These are phyloP conservation scores for Vaccinium macrocarpon DNA, from an alignment of 148 eudicot genomes.

Conservation along the genomic window DNA sequence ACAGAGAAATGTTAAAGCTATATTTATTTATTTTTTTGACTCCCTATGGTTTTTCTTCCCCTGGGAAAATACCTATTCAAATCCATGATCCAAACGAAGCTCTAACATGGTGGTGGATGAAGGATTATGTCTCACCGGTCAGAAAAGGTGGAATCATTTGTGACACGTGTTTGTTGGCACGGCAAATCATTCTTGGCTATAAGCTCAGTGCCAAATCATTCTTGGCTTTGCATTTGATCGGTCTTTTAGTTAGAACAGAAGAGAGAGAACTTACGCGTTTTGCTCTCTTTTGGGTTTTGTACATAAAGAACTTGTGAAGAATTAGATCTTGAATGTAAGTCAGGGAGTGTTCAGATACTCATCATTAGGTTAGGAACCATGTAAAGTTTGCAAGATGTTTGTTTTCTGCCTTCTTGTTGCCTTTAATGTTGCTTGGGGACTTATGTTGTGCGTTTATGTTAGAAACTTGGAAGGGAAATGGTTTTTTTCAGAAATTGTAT, in stretches of 20 bases:
- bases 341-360: not conserved
- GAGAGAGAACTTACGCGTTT: not conserved
- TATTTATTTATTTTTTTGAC: not conserved
- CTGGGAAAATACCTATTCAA: not conserved
- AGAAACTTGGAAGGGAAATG: not conserved
- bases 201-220: slow-evolving; percentile 37
- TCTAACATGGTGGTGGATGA: not conserved
- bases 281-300: slow-evolving; percentile 11
- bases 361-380: slow-evolving; percentile 1
- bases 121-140: not conserved
- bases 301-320: slow-evolving; percentile 5
- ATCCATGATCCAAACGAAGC: not conserved
- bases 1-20: not conserved
- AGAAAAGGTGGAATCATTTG: slow-evolving; percentile 11
- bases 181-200: slow-evolving; percentile 84
- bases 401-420: not conserved
- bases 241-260: not conserved
- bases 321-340: not conserved
- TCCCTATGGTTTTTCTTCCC: not conserved
- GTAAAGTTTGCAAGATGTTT: slow-evolving; percentile 4
- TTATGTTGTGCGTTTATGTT: not conserved
- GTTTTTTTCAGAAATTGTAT: not conserved
- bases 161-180: slow-evolving; percentile 10
- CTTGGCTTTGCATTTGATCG: slow-evolving; percentile 29
- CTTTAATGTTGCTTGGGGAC: not conserved